phyloP scores from a whole-genome alignment of 805 yeast genomes.

The Candida awuae region DNA sequence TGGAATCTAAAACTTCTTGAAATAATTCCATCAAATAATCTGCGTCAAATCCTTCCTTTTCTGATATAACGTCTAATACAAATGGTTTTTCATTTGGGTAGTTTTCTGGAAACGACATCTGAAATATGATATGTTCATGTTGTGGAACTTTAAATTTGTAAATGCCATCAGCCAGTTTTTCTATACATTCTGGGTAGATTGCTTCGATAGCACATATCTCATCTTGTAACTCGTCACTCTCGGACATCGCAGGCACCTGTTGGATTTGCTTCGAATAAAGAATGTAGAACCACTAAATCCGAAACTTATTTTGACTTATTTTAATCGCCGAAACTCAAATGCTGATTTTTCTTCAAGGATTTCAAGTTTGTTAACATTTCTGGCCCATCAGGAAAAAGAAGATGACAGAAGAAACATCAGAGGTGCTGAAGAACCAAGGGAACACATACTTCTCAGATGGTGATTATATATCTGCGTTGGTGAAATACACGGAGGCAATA shows the following conservation, averaged over 20 bases:
- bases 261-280: neutral
- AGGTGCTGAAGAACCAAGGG: constrained; percentile 3
- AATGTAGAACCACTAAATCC: neutral
- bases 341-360: too few species aligned
- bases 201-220: constrained; percentile 82
- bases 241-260: constrained; percentile 7
- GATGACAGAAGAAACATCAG: too few species aligned
- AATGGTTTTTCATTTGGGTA: constrained; percentile 67
- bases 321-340: too few species aligned
- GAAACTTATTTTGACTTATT: neutral
- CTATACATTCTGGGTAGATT: constrained; percentile 64
- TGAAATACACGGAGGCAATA: constrained; percentile 44
- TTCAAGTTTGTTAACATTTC: too few species aligned
- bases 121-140: constrained; percentile 51
- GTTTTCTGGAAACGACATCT: constrained; percentile 57
- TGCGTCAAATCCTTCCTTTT: constrained; percentile 29
- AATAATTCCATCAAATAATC: constrained; percentile 42
- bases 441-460: neutral
- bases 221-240: constrained; percentile 49
- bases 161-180: constrained; percentile 31
- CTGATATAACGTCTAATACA: constrained; percentile 44
- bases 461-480: constrained; percentile 2
- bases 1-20: constrained; percentile 42
- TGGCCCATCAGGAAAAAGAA: too few species aligned
- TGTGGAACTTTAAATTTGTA: constrained; percentile 51